Conservation (phyloP, 2,329 filamentous ascomycete species). For the Grosmannia penicillata region DNA sequence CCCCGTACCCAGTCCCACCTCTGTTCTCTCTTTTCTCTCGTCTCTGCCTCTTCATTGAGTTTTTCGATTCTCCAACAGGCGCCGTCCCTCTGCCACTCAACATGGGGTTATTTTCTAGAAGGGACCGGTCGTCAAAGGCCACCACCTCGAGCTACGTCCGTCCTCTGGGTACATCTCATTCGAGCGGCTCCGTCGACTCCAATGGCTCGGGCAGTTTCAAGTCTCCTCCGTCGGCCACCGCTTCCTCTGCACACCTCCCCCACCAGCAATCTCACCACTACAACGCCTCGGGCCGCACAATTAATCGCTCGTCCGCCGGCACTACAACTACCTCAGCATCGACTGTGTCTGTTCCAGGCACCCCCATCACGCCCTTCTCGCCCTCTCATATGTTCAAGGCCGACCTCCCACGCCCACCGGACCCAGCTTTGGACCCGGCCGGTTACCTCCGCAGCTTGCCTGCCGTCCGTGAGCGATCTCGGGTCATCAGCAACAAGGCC, state of each 20-base stretch:
- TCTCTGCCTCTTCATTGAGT: neutral
- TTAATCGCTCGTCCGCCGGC: slow-evolving; percentile 35
- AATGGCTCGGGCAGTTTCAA: slow-evolving; percentile 30
- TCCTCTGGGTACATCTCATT: slow-evolving; percentile 25
- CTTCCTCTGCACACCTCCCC: slow-evolving; percentile 6
- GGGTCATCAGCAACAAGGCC: slow-evolving; percentile 61
- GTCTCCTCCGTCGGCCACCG: slow-evolving; percentile 15
- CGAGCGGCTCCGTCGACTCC: slow-evolving; percentile 36
- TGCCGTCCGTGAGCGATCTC: slow-evolving; percentile 68
- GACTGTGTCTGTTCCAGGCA: slow-evolving; percentile 19
- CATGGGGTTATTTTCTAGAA: slow-evolving; percentile 44
- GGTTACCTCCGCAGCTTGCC: slow-evolving; percentile 84
- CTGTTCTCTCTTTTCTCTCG: neutral
- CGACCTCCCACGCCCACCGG: slow-evolving; percentile 69
- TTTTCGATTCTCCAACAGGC: neutral
- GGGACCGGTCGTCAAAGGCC: slow-evolving; percentile 31
- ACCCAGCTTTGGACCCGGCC: slow-evolving; percentile 75
- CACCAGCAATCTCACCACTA: slow-evolving; percentile 16
- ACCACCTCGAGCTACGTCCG: slow-evolving; percentile 13
- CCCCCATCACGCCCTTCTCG: slow-evolving; percentile 37
- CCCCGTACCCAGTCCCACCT: too few species aligned
- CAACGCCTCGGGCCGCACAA: slow-evolving; percentile 18
- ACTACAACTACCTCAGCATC: slow-evolving; percentile 21
- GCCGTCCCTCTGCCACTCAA: neutral
- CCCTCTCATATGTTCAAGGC: slow-evolving; percentile 51